Conservation (phyloP, 495 filamentous ascomycete genomes). For the Aspergillus heteromorphus region DNA sequence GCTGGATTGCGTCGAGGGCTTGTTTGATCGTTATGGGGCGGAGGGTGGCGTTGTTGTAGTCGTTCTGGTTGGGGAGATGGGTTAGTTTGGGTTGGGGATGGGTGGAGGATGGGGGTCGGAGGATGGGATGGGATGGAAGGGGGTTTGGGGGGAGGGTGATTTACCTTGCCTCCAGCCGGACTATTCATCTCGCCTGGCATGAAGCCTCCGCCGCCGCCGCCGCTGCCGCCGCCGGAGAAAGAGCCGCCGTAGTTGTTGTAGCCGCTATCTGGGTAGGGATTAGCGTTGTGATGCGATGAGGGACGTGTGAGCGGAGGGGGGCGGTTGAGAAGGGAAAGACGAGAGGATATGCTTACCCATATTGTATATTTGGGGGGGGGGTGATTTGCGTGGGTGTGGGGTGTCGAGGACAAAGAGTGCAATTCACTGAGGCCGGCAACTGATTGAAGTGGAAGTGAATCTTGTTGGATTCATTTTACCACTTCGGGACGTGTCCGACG, state of each 20-base stretch:
- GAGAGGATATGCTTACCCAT: conserved; percentile 27
- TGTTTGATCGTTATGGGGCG: conserved; percentile 94
- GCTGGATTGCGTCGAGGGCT: conserved; percentile 70
- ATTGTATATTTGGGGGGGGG: conserved; percentile 10
- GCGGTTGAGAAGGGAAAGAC: neutral
- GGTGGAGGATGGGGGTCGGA: neutral
- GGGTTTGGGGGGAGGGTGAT: neutral
- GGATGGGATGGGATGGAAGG: too few relatives aligned
- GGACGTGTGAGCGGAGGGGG: neutral
- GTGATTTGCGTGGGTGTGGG: neutral
- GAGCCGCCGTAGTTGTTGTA: conserved; percentile 46
- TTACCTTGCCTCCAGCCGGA: conserved; percentile 42
- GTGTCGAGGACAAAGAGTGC: neutral
- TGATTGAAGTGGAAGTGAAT: too few relatives aligned
- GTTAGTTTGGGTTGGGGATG: neutral
- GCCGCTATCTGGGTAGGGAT: conserved; percentile 18
- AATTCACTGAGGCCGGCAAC: neutral
- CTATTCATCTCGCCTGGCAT: conserved; percentile 49
- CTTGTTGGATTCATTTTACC: conserved; percentile 43
- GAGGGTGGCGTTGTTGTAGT: conserved; percentile 63
- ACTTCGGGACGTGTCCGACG: conserved; percentile 41
- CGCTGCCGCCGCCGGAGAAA: conserved; percentile 57
- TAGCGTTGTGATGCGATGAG: neutral
- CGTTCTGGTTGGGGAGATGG: conserved; percentile 7
- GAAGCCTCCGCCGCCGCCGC: conserved; percentile 69